These are phyloP conservation scores for Dendrobium chrysotoxum DNA, from an alignment of 106 monocot species.

Conservation along the genomic window DNA sequence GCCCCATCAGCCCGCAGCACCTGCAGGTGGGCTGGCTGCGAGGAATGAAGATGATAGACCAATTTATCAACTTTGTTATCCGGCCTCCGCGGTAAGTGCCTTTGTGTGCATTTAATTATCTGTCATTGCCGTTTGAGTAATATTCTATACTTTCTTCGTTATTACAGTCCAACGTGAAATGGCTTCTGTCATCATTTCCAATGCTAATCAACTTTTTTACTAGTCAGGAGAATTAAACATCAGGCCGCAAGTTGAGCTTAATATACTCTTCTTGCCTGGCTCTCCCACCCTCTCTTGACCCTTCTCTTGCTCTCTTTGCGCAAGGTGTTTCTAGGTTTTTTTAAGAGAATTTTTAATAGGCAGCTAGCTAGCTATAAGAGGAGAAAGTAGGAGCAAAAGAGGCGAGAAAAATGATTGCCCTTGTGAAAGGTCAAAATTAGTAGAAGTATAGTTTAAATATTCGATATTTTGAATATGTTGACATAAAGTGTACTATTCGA, in stretches of 20 bases:
- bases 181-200: background rate
- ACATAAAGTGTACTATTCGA: too few species aligned
- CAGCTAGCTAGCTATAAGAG: too few species aligned
- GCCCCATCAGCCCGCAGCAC: constrained; percentile 1
- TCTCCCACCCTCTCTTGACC: too few species aligned
- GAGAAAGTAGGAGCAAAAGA: too few species aligned
- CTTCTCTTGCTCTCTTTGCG: too few species aligned
- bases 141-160: background rate
- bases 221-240: background rate
- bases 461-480: too few species aligned
- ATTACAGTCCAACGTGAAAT: background rate
- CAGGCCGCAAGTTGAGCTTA: background rate
- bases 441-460: too few species aligned
- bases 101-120: constrained; percentile 1
- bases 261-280: background rate
- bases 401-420: too few species aligned
- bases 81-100: constrained; percentile 81
- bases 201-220: background rate
- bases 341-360: too few species aligned
- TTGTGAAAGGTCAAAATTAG: too few species aligned
- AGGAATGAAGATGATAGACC: constrained; percentile 70
- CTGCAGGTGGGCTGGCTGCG: constrained; percentile 14
- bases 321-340: too few species aligned
- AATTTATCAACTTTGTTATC: constrained; percentile 94
- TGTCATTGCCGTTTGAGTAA: background rate